phyloP scores from a whole-genome alignment of 768 basidiomycete species.

The Russula virescens region DNA sequence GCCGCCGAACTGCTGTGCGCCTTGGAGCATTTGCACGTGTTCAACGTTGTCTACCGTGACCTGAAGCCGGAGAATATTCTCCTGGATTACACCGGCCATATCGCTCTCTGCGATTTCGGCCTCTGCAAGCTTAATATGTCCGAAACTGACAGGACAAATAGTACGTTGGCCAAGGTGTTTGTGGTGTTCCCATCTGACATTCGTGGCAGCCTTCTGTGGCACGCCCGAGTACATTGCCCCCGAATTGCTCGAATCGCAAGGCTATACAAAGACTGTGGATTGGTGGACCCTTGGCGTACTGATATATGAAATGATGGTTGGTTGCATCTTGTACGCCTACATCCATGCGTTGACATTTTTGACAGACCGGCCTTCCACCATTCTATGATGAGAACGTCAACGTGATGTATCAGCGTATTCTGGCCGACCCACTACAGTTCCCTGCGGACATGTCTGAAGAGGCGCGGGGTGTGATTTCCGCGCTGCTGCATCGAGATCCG shows the following conservation, averaged over 20 bases:
- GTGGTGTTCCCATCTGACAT: not conserved
- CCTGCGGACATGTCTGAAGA: slow-evolving; percentile 83
- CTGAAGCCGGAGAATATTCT: slow-evolving; percentile 98
- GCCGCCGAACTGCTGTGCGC: slow-evolving; percentile 96
- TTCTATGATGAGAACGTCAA: slow-evolving; percentile 99
- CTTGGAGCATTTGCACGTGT: slow-evolving; percentile 91
- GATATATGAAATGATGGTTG: slow-evolving; percentile 93
- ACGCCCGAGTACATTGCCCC: slow-evolving; percentile 99
- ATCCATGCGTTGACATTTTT: slow-evolving; percentile 16
- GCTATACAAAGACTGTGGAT: slow-evolving; percentile 97
- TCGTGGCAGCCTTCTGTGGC: slow-evolving; percentile 66
- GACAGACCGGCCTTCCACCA: slow-evolving; percentile 88
- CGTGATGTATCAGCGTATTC: slow-evolving; percentile 94
- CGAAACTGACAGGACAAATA: slow-evolving; percentile 95
- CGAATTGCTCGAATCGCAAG: slow-evolving; percentile 91
- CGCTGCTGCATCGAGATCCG: slow-evolving; percentile 86
- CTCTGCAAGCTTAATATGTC: slow-evolving; percentile 96
- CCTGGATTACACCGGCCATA: slow-evolving; percentile 95
- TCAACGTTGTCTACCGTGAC: slow-evolving; percentile 98
- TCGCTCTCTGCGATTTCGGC: slow-evolving; percentile 98
- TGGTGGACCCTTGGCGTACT: slow-evolving; percentile 99
- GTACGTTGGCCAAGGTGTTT: slow-evolving; percentile 37
- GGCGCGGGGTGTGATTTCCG: slow-evolving; percentile 83
- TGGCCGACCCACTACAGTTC: slow-evolving; percentile 90
- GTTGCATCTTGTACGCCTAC: slow-evolving; percentile 17